These are phyloP conservation scores for Aspergillus piperis DNA, from an alignment of 2,329 filamentous ascomycete genomes.

Conservation along the genomic window DNA sequence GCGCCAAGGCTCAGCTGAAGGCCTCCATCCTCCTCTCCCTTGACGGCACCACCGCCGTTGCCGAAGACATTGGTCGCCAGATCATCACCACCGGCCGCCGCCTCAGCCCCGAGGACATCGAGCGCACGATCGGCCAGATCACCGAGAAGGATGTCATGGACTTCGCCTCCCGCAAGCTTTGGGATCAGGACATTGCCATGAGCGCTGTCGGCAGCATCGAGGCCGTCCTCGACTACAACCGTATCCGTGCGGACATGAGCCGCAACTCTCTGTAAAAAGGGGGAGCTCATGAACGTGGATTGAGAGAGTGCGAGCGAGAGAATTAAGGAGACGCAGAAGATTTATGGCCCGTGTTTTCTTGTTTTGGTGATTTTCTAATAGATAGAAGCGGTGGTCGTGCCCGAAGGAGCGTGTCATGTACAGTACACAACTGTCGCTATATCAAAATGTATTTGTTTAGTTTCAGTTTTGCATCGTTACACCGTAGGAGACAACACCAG, in stretches of 20 bases:
- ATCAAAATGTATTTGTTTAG: constrained; percentile 29
- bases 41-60: constrained; percentile 94
- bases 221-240: constrained; percentile 62
- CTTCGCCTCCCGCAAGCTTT: constrained; percentile 91
- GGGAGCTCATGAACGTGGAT: no score
- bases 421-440: constrained; percentile 38
- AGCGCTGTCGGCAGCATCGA: constrained; percentile 92
- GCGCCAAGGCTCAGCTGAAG: constrained; percentile 98
- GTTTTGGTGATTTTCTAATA: constrained; percentile 28
- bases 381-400: constrained; percentile 28
- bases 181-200: constrained; percentile 96
- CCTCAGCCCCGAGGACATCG: constrained; percentile 89
- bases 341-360: constrained; percentile 23
- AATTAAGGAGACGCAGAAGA: constrained; percentile 8
- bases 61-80: constrained; percentile 97
- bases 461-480: not conserved
- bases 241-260: constrained; percentile 77
- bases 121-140: constrained; percentile 84
- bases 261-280: constrained; percentile 60
- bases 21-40: constrained; percentile 95
- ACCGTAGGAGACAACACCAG: not conserved
- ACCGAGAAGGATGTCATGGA: constrained; percentile 96
- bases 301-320: constrained; percentile 1
- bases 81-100: constrained; percentile 95
- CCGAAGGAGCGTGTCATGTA: constrained; percentile 32